These are phyloP conservation scores for Miamiensis avidus DNA, from an alignment of 169 alveolate species.

Conservation along the genomic window DNA sequence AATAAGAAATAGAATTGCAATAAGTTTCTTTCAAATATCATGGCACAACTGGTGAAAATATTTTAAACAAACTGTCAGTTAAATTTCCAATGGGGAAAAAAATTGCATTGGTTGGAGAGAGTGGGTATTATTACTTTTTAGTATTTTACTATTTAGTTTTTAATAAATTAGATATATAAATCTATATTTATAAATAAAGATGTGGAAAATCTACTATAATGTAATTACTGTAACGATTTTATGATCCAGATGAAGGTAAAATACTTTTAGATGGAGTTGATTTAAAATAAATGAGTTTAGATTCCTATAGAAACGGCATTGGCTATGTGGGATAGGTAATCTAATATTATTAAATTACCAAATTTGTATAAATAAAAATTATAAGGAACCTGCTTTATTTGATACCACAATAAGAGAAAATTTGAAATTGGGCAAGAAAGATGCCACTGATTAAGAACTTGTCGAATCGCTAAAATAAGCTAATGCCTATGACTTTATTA, in stretches of 20 bases:
- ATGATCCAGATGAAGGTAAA: constrained; percentile 75
- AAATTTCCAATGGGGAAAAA: constrained; percentile 56
- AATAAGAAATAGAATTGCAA: constrained; percentile 46
- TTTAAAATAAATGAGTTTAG: constrained; percentile 44
- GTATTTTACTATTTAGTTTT: too few relatives aligned
- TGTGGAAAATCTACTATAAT: constrained; percentile 81
- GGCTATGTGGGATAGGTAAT: constrained; percentile 58
- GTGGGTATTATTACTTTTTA: constrained; percentile 59
- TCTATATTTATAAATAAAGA: not conserved
- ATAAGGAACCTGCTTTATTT: constrained; percentile 50
- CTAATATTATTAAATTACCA: too few relatives aligned
- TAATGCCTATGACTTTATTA: constrained; percentile 63
- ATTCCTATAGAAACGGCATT: constrained; percentile 20
- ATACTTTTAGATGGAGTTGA: constrained; percentile 65
- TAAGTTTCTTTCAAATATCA: constrained; percentile 56
- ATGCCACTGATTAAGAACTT: constrained; percentile 62
- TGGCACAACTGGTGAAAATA: constrained; percentile 14
- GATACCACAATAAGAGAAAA: constrained; percentile 57
- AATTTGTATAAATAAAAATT: too few relatives aligned
- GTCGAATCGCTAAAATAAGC: constrained; percentile 60
- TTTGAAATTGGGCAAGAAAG: constrained; percentile 58
- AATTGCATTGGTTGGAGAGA: constrained; percentile 71
- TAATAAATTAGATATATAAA: not conserved
- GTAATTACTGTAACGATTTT: constrained; percentile 71
- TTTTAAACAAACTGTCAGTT: constrained; percentile 43